Evolutionary conservation across 1,284 basidiomycete genomes (phyloP).

Genomic region (Trichosporon ovoides): DNA sequence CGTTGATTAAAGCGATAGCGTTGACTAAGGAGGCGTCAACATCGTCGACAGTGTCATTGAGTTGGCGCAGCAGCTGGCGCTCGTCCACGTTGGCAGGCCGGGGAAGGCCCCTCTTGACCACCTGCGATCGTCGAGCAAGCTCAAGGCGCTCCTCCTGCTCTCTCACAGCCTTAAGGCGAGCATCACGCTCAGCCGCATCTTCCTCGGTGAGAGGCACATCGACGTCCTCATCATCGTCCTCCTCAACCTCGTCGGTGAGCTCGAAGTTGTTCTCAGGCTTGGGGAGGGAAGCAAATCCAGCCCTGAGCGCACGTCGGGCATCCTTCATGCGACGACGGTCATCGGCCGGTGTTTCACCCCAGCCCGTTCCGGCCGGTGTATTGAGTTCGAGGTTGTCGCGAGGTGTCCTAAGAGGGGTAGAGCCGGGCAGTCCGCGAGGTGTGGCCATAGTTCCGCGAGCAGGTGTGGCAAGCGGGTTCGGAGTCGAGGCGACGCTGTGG

Average conservation of each 20-base stretch:
- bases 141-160: conserved; percentile 74
- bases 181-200: conserved; percentile 90
- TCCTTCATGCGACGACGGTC: conserved; percentile 61
- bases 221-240: conserved; percentile 52
- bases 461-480: conserved; percentile 90
- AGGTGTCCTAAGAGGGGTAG: conserved; percentile 83
- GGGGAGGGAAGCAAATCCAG: conserved; percentile 78
- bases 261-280: conserved; percentile 98
- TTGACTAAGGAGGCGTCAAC: conserved; percentile 52
- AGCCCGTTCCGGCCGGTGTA: conserved; percentile 55
- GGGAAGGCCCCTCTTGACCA: conserved; percentile 77
- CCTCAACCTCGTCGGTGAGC: conserved; percentile 77
- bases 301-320: conserved; percentile 66
- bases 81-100: conserved; percentile 79
- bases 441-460: conserved; percentile 57
- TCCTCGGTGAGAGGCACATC: conserved; percentile 58
- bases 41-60: conserved; percentile 50
- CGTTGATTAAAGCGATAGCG: conserved; percentile 65
- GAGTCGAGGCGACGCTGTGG: conserved; percentile 82
- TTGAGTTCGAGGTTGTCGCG: conserved; percentile 90
- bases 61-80: conserved; percentile 54
- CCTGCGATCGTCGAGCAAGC: conserved; percentile 72
- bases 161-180: conserved; percentile 60
- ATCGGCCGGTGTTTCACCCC: conserved; percentile 68
- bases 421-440: conserved; percentile 56